Evolutionary conservation across 2,329 filamentous ascomycete genomes (phyloP).

Genomic region (Aureobasidium zeae): DNA sequence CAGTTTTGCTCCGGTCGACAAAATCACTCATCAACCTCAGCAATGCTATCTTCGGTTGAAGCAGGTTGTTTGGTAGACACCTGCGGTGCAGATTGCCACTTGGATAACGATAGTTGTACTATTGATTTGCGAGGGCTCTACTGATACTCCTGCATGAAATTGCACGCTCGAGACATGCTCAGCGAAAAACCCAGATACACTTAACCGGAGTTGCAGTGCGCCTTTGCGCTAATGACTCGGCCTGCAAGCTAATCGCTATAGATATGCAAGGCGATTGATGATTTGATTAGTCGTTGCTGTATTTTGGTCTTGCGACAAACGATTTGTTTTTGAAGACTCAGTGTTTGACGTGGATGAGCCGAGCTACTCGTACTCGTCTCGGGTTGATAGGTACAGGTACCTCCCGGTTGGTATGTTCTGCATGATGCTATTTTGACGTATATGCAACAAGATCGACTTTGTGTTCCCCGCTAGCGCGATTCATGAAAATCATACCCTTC

Average conservation of each 20-base stretch:
- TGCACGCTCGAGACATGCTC: not conserved
- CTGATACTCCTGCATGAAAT: not conserved
- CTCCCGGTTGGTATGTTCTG: not conserved
- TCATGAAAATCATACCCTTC: no score
- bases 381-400: no score
- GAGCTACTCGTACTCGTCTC: no score
- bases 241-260: constrained; percentile 4
- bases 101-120: not conserved
- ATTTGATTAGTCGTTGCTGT: no score
- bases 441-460: constrained; percentile 5
- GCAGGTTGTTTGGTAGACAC: not conserved
- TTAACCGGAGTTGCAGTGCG: not conserved
- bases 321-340: no score
- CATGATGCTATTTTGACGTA: constrained; percentile 13
- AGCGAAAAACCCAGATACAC: not conserved
- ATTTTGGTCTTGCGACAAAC: no score
- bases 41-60: constrained; percentile 22
- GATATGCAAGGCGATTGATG: no score
- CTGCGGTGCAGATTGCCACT: not conserved
- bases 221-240: constrained; percentile 1
- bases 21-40: constrained; percentile 25
- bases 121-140: not conserved
- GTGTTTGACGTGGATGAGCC: no score
- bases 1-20: constrained; percentile 22
- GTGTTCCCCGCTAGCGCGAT: no score